Evolutionary conservation across 2,329 filamentous ascomycete genomes (phyloP).

Genomic region (Trichoderma lentiforme): DNA sequence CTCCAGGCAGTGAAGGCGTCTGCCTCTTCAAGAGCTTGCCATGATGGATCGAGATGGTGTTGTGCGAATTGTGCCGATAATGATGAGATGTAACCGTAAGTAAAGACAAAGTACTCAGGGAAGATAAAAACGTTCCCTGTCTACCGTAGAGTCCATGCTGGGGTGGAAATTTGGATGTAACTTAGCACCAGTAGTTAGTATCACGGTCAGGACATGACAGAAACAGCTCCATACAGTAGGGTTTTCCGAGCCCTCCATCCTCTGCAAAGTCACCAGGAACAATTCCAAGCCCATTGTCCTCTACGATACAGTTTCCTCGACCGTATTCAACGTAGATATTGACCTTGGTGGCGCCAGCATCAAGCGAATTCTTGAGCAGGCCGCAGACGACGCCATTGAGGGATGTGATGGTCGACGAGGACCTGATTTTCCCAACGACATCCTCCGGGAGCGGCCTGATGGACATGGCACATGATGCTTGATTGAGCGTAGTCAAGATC

Average conservation of each 20-base stretch:
- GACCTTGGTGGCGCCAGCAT: constrained; percentile 69
- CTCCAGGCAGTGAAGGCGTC: constrained; percentile 56
- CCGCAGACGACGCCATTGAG: constrained; percentile 69
- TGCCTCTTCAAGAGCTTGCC: constrained; percentile 63
- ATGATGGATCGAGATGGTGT: constrained; percentile 67
- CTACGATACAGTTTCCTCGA: constrained; percentile 72
- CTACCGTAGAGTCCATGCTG: constrained; percentile 56
- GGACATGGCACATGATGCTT: constrained; percentile 44
- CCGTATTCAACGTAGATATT: constrained; percentile 69
- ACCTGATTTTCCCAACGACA: constrained; percentile 76
- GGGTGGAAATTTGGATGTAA: constrained; percentile 69
- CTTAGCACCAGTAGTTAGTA: constrained; percentile 42
- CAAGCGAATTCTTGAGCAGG: constrained; percentile 78
- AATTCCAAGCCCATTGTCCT: constrained; percentile 84
- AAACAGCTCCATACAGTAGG: constrained; percentile 60
- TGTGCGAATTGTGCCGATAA: constrained; percentile 55
- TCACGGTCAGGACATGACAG: background rate
- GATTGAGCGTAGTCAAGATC: constrained; percentile 19
- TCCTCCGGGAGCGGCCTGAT: constrained; percentile 68
- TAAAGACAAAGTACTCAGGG: constrained; percentile 71
- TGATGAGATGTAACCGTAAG: constrained; percentile 74
- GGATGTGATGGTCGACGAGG: constrained; percentile 74
- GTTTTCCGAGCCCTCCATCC: constrained; percentile 67
- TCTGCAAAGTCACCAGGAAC: constrained; percentile 66
- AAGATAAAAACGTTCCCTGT: constrained; percentile 73